phyloP scores from a whole-genome alignment of 768 basidiomycete species.

The Hericium erinaceus region DNA sequence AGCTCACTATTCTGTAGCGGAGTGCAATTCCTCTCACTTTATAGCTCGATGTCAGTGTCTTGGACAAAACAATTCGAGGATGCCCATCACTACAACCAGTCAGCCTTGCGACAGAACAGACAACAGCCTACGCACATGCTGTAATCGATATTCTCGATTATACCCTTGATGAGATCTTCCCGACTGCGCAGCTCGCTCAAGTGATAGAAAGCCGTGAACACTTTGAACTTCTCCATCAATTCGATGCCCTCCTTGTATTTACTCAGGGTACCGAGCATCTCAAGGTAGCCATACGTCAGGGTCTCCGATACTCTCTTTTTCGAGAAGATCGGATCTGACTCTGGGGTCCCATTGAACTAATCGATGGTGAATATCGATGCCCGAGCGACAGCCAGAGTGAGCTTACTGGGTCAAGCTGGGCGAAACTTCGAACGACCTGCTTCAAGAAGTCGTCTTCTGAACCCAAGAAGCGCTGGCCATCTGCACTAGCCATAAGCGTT shows the following conservation, averaged over 20 bases:
- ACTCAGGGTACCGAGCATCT: constrained; percentile 90
- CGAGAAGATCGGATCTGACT: constrained; percentile 77
- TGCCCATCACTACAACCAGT: constrained; percentile 71
- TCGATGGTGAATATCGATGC: not conserved
- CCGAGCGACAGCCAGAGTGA: not conserved
- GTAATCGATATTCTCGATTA: constrained; percentile 90
- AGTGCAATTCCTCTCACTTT: constrained; percentile 39
- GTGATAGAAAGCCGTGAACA: constrained; percentile 96
- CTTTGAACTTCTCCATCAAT: constrained; percentile 85
- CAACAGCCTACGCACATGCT: constrained; percentile 47
- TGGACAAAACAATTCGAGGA: constrained; percentile 85
- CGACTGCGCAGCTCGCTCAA: constrained; percentile 83
- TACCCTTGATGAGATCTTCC: constrained; percentile 85
- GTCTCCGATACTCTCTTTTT: constrained; percentile 74
- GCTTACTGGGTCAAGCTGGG: constrained; percentile 85
- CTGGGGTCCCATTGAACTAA: constrained; percentile 64
- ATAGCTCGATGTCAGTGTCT: constrained; percentile 90
- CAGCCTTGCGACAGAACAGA: constrained; percentile 6
- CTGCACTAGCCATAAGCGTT: constrained; percentile 73
- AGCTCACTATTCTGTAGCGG: not conserved
- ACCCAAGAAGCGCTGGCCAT: constrained; percentile 74
- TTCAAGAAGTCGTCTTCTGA: constrained; percentile 77
- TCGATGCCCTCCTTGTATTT: constrained; percentile 84
- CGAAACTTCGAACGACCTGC: constrained; percentile 81
- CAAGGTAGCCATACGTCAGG: constrained; percentile 86